Evolutionary conservation across 331 rosid genomes (phyloP).

Genomic region (Arachis monticola): DNA sequence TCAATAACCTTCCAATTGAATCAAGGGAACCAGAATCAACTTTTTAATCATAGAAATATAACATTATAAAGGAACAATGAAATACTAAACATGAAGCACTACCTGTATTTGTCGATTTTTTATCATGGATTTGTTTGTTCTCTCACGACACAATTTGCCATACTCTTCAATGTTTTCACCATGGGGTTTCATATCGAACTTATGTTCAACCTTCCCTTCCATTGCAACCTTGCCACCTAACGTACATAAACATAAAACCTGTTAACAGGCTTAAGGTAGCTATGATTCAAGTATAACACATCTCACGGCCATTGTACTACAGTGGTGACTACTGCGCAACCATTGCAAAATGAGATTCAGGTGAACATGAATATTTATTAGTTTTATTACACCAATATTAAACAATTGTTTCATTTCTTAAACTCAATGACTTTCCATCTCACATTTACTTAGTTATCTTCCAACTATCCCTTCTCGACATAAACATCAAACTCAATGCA

Average conservation of each 20-base stretch:
- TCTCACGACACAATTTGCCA: conserved; percentile 91
- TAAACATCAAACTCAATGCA: background rate
- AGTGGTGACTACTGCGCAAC: background rate
- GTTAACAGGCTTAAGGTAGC: conserved; percentile 28
- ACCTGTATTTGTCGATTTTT: conserved; percentile 92
- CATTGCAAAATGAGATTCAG: conserved; percentile 3
- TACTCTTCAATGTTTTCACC: conserved; percentile 86
- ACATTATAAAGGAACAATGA: conserved; percentile 6
- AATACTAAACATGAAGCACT: conserved; percentile 32
- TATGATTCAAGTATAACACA: conserved; percentile 27
- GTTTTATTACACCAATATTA: conserved; percentile 15
- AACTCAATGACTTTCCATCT: conserved; percentile 26
- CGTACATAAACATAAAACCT: conserved; percentile 30
- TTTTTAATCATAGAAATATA: conserved; percentile 8
- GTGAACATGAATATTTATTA: conserved; percentile 2
- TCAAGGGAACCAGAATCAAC: conserved; percentile 39
- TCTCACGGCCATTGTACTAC: background rate
- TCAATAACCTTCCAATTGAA: conserved; percentile 72
- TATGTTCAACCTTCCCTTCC: conserved; percentile 97
- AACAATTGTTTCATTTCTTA: conserved; percentile 12
- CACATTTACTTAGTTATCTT: conserved; percentile 28
- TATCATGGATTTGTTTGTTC: conserved; percentile 89
- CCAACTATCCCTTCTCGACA: conserved; percentile 15
- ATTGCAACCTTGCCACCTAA: conserved; percentile 81
- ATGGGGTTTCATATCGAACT: conserved; percentile 98